Evolutionary conservation across 768 basidiomycete species (phyloP).

Genomic region (Boletus tomentosulus): DNA sequence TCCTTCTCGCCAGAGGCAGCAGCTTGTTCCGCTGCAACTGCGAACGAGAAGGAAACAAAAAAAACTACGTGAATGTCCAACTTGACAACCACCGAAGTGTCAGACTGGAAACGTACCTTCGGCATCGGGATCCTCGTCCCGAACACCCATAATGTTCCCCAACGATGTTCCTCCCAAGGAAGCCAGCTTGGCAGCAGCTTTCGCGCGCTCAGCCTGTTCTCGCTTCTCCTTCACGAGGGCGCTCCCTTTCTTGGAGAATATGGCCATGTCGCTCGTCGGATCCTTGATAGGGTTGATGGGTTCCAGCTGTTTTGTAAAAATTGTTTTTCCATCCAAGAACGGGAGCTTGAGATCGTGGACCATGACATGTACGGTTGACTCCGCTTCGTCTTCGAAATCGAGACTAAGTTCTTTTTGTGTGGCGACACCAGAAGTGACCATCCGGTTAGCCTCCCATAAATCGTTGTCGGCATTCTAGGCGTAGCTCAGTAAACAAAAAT

Average conservation of each 20-base stretch:
- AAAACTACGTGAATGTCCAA: slow-evolving; percentile 82
- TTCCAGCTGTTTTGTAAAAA: slow-evolving; percentile 94
- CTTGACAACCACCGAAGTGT: slow-evolving; percentile 37
- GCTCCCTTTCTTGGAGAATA: slow-evolving; percentile 97
- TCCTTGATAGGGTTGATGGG: slow-evolving; percentile 97
- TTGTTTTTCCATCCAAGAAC: slow-evolving; percentile 93
- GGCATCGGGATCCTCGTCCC: slow-evolving; percentile 89
- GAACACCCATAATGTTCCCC: slow-evolving; percentile 96
- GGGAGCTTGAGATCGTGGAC: slow-evolving; percentile 97
- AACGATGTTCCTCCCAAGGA: slow-evolving; percentile 86
- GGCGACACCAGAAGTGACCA: no score
- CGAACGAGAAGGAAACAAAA: slow-evolving; percentile 30
- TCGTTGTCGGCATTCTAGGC: no score
- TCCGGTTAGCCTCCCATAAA: no score
- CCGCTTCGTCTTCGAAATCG: slow-evolving; percentile 94
- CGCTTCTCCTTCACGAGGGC: slow-evolving; percentile 91
- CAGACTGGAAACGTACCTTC: slow-evolving; percentile 67
- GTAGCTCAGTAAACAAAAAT: slow-evolving; percentile 15
- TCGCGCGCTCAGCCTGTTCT: slow-evolving; percentile 93
- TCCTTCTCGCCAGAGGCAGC: slow-evolving; percentile 52
- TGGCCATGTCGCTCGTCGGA: slow-evolving; percentile 88
- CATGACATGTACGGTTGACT: slow-evolving; percentile 95
- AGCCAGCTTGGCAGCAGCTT: slow-evolving; percentile 94
- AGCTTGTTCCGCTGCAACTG: slow-evolving; percentile 52
- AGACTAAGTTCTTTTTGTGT: slow-evolving; percentile 83